Percentiles rank a stretch among this genome's conserved stretches.
These are phyloP conservation scores for Populus simonii DNA, from an alignment of 345 rosid species.

Conservation along the genomic window DNA sequence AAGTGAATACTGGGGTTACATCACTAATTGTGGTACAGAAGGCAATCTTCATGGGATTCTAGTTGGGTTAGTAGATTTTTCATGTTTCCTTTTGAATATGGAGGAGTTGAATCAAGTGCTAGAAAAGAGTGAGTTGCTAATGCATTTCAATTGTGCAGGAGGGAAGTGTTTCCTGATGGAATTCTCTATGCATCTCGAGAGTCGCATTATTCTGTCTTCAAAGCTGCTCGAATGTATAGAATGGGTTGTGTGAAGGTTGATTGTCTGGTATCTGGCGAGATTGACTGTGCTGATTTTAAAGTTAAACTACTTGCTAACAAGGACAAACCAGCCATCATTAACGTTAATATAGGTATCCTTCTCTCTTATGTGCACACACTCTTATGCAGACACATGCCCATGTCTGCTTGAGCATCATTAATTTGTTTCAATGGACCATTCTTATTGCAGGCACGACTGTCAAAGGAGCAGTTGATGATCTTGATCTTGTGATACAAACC, in stretches of 20 bases:
- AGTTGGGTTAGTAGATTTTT: constrained; percentile 59
- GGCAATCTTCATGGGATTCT: constrained; percentile 99
- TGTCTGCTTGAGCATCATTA: background rate
- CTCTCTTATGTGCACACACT: background rate
- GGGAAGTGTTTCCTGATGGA: constrained; percentile 93
- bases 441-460: constrained; percentile 75
- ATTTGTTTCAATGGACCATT: constrained; percentile 3
- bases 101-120: background rate
- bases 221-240: constrained; percentile 93
- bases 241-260: constrained; percentile 84
- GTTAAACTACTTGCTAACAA: constrained; percentile 65
- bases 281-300: constrained; percentile 73
- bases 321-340: constrained; percentile 88
- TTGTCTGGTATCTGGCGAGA: constrained; percentile 78
- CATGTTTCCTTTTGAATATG: background rate
- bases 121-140: background rate
- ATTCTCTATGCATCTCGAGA: constrained; percentile 81
- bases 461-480: constrained; percentile 97
- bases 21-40: constrained; percentile 96
- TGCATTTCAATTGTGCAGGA: constrained; percentile 36
- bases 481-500: constrained; percentile 83
- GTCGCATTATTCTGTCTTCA: constrained; percentile 87
- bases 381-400: background rate
- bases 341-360: constrained; percentile 76
- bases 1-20: constrained; percentile 95